A percentile compares a stretch with the other conserved stretches of the same genome.
Conservation (phyloP, 495 filamentous ascomycete species). For the Cercophora sp. region DNA sequence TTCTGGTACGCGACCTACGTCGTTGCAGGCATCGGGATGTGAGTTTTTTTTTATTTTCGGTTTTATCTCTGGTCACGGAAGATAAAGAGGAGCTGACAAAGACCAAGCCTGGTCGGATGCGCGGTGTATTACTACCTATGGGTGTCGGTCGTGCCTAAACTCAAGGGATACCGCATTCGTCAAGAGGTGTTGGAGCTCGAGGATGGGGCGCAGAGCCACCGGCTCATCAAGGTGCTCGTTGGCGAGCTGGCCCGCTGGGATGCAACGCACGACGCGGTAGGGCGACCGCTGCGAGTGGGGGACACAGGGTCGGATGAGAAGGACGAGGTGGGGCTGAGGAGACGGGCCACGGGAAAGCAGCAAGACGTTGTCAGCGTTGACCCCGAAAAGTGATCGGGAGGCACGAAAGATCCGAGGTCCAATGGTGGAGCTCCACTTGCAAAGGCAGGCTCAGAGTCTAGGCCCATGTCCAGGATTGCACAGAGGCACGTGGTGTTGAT, state of each 20-base stretch:
- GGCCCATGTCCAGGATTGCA: no score
- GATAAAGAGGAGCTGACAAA: no score
- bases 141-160: conserved; percentile 49
- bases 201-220: conserved; percentile 48
- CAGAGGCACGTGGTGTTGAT: no score
- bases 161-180: conserved; percentile 49
- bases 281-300: conserved; percentile 28
- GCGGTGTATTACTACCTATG: conserved; percentile 55
- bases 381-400: background rate
- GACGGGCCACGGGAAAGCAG: background rate
- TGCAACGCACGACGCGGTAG: conserved; percentile 52
- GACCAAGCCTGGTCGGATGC: conserved; percentile 48
- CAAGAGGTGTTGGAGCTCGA: conserved; percentile 50
- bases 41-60: conserved; percentile 24
- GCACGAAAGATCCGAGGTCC: no score
- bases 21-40: conserved; percentile 54
- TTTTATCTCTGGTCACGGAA: background rate
- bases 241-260: conserved; percentile 50
- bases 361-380: background rate
- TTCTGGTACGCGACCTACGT: conserved; percentile 67
- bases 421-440: no score
- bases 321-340: background rate
- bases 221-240: conserved; percentile 51
- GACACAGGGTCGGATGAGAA: background rate
- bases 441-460: no score